These are phyloP conservation scores for Neurospora pannonica DNA, from an alignment of 495 filamentous ascomycete species.

Conservation along the genomic window DNA sequence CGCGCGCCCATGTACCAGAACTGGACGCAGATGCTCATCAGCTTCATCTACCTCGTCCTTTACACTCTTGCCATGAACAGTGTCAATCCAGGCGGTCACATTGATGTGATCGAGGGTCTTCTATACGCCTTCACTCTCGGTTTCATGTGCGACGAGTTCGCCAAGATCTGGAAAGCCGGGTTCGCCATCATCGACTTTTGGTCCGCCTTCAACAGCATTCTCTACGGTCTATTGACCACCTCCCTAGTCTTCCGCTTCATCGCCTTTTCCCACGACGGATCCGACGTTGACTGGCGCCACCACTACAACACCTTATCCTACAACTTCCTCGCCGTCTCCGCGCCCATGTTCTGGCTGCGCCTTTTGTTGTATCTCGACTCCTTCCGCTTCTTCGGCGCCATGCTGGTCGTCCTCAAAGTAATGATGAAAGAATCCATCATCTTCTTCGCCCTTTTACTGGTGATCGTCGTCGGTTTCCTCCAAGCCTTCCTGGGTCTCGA, in stretches of 20 bases:
- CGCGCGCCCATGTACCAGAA: conserved; percentile 89
- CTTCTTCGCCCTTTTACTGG: conserved; percentile 86
- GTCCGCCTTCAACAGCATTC: conserved; percentile 82
- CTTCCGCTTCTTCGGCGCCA: conserved; percentile 92
- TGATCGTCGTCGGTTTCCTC: conserved; percentile 82
- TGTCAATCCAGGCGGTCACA: conserved; percentile 63
- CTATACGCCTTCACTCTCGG: conserved; percentile 87
- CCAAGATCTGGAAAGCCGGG: conserved; percentile 90
- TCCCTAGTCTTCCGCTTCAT: conserved; percentile 71
- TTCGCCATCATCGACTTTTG: conserved; percentile 84
- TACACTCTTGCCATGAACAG: conserved; percentile 92
- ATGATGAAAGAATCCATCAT: conserved; percentile 99
- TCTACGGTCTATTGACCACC: conserved; percentile 68
- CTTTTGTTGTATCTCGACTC: conserved; percentile 88
- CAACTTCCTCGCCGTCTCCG: conserved; percentile 82
- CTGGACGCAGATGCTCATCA: conserved; percentile 73
- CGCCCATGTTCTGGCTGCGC: conserved; percentile 95
- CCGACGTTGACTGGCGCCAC: conserved; percentile 42
- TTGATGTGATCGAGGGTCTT: conserved; percentile 76
- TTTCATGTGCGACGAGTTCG: conserved; percentile 80
- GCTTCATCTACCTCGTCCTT: conserved; percentile 68
- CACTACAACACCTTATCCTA: conserved; percentile 75
- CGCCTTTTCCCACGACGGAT: conserved; percentile 53
- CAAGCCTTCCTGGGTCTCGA: conserved; percentile 96
- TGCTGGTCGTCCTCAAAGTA: conserved; percentile 93